phyloP scores from a whole-genome alignment of 2,329 filamentous ascomycete species.

The Ascochyta pisi region DNA sequence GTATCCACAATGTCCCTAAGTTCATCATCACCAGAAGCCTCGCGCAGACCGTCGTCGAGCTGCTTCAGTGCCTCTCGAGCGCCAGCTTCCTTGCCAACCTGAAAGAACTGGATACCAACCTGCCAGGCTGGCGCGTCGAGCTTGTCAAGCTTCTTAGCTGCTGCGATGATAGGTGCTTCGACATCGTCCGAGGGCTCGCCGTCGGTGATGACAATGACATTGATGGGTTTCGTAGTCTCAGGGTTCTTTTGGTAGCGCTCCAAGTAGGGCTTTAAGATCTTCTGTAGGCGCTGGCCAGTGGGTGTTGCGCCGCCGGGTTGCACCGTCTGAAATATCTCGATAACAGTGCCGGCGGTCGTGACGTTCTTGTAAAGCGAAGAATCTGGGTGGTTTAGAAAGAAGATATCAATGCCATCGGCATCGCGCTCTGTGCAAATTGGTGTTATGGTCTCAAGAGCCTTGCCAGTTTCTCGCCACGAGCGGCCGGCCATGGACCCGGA shows the following conservation, averaged over 20 bases:
- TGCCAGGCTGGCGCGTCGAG: slow-evolving; percentile 78
- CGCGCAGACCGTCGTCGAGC: slow-evolving; percentile 75
- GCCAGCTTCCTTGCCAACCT: slow-evolving; percentile 76
- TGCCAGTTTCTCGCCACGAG: slow-evolving; percentile 77
- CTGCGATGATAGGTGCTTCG: slow-evolving; percentile 67
- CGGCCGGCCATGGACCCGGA: slow-evolving; percentile 81
- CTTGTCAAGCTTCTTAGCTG: slow-evolving; percentile 73
- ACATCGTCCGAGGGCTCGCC: slow-evolving; percentile 82
- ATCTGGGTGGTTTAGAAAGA: slow-evolving; percentile 81
- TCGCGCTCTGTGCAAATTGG: slow-evolving; percentile 84
- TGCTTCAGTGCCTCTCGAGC: slow-evolving; percentile 71
- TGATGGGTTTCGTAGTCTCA: slow-evolving; percentile 74
- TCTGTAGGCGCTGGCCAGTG: slow-evolving; percentile 73
- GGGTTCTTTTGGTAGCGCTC: slow-evolving; percentile 58
- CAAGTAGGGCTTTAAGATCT: slow-evolving; percentile 78
- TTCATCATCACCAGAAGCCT: slow-evolving; percentile 58
- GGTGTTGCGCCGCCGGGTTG: slow-evolving; percentile 72
- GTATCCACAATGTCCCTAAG: slow-evolving; percentile 93
- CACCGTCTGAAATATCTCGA: slow-evolving; percentile 73
- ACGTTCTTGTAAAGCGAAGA: slow-evolving; percentile 70
- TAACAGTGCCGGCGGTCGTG: slow-evolving; percentile 63
- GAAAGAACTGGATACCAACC: slow-evolving; percentile 94
- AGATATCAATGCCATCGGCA: slow-evolving; percentile 84
- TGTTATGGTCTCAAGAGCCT: slow-evolving; percentile 74
- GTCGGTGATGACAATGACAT: slow-evolving; percentile 93